Conservation (phyloP, 306 rosid species). For the Abrus precatorius region DNA sequence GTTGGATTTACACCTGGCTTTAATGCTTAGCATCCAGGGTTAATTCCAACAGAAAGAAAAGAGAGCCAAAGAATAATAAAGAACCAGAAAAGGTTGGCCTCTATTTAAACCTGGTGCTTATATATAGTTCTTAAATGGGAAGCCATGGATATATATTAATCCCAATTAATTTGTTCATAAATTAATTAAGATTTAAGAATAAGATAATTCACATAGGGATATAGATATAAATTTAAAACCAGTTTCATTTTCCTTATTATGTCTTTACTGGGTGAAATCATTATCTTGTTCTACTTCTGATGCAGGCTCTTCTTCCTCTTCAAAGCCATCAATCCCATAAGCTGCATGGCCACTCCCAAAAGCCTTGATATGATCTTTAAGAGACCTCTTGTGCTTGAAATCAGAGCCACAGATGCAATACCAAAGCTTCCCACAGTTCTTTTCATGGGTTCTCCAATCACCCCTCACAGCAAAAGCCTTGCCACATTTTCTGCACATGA, state of each 20-base stretch:
- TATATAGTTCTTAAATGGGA: constrained; percentile 49
- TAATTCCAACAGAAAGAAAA: constrained; percentile 14
- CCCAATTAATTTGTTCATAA: constrained; percentile 36
- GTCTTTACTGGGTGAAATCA: constrained; percentile 52
- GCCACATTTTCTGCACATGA: constrained; percentile 70
- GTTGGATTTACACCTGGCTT: background rate
- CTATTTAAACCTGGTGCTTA: constrained; percentile 47
- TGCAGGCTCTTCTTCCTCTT: constrained; percentile 86
- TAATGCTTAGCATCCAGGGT: background rate
- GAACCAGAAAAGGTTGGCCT: constrained; percentile 22
- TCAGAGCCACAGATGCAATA: constrained; percentile 89
- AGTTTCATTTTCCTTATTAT: constrained; percentile 11
- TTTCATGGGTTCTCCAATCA: constrained; percentile 91
- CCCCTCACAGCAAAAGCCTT: constrained; percentile 90
- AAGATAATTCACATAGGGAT: constrained; percentile 22
- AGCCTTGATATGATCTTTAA: constrained; percentile 85
- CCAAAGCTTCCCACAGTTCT: constrained; percentile 94
- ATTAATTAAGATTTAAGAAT: constrained; percentile 29
- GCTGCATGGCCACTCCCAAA: constrained; percentile 87
- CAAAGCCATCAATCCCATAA: constrained; percentile 68
- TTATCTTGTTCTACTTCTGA: constrained; percentile 90
- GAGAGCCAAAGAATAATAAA: background rate
- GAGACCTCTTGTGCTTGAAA: constrained; percentile 87
- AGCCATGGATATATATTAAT: constrained; percentile 34
- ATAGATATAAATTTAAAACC: background rate